Evolutionary conservation across 768 basidiomycete species (phyloP), one percentile per base, ranked within the genome.

Genomic region (Leccinum boreale): DNA sequence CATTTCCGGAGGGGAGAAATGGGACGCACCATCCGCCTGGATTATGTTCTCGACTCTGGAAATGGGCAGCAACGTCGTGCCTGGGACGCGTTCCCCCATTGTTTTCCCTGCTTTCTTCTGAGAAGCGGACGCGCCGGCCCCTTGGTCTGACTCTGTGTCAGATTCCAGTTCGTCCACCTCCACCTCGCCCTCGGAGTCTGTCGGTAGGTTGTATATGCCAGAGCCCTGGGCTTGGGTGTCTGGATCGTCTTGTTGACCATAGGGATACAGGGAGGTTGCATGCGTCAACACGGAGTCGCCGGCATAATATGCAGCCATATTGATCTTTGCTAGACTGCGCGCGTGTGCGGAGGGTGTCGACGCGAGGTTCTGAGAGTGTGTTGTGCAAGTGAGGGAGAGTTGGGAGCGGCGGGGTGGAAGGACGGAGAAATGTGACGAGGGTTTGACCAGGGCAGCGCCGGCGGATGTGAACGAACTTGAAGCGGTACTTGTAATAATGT

Each of bases 41-140:
- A 91, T 77, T 63, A 93, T 91, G 66, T 82, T 86, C 71, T 92
- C 89, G 42, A 94, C 70, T 61, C 84, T 81, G 39, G 80, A 71
- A 35, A 82, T 75, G 15, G 91, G 90, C 33, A 93, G 74, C 3
- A 89, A 72, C 5, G 84, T 85, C 47, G 87, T 83, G 24, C 90
- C 91, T 1, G 83, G 83, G 23, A 77, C 72, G 61, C 87, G 84
- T 57, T 76, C 75, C 50, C 71, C 71, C 46, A 61, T 50, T 53
- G 63, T 64, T 64, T 68, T 70, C 36, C 67, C 73, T 11, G 58
- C 58, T 29, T 65, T 67, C 61, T 71, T 73, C 53, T 71, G 62
- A 48, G 61, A 21, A 21, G 62, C 45, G 28, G 71, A 72, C 58
- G 62, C 59, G 60, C 64, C 55, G 23, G 67, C 23, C n/a, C 53